phyloP scores from a whole-genome alignment of 2,329 filamentous ascomycete genomes.

The Orbilia quercus region DNA sequence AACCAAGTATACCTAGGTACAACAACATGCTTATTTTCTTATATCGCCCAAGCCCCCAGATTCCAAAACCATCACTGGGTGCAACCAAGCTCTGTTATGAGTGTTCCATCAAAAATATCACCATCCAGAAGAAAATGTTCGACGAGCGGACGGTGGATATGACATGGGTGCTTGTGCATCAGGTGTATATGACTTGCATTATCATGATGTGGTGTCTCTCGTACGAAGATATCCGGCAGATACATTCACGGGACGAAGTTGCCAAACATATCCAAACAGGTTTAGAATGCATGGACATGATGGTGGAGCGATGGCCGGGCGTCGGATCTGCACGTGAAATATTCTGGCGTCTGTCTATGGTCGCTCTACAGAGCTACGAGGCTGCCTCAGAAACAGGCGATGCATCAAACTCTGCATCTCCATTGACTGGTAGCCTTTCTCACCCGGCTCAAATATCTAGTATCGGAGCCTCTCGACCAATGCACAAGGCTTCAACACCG shows the following conservation, averaged over 20 bases:
- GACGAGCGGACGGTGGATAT: conserved; percentile 80
- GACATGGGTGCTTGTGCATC: conserved; percentile 92
- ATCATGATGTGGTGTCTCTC: conserved; percentile 91
- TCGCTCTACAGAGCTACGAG: conserved; percentile 89
- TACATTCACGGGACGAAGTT: conserved; percentile 78
- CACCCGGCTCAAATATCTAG: conserved; percentile 4
- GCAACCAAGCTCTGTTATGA: conserved; percentile 86
- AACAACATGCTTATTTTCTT: conserved; percentile 90
- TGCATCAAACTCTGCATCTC: conserved; percentile 11
- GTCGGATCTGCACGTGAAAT: conserved; percentile 84
- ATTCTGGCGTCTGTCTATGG: conserved; percentile 84
- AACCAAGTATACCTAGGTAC: conserved; percentile 67
- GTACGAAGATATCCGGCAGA: conserved; percentile 81
- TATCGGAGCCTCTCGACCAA: conserved; percentile 2
- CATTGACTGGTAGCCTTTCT: conserved; percentile 13
- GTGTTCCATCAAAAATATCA: conserved; percentile 82
- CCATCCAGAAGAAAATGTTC: conserved; percentile 82
- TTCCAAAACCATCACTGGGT: conserved; percentile 82
- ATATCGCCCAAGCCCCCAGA: conserved; percentile 89
- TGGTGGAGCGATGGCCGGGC: conserved; percentile 90
- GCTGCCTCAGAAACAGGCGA: conserved; percentile 24
- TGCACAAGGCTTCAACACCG: conserved; percentile 25
- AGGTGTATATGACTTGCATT: conserved; percentile 90
- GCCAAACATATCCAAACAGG: conserved; percentile 78
- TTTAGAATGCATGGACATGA: conserved; percentile 80